A percentile compares a stretch with the other conserved stretches of the same genome.
These are phyloP conservation scores for Erysimum cheiranthoides DNA, from an alignment of 345 rosid species.

Conservation along the genomic window DNA sequence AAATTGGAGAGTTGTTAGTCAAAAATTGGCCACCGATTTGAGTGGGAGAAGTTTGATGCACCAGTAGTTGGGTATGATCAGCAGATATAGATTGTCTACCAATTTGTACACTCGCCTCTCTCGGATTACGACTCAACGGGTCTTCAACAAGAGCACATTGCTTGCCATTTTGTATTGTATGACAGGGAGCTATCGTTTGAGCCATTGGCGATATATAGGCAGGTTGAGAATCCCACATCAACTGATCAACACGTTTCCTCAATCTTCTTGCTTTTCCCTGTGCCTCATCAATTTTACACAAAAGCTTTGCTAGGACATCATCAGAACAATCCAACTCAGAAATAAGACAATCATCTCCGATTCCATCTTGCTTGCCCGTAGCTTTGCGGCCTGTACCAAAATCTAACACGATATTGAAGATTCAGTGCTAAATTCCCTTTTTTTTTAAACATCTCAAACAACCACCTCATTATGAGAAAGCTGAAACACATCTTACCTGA, in stretches of 20 bases:
- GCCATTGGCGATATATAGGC: conserved; percentile 16
- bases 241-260: conserved; percentile 63
- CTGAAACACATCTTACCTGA: conserved; percentile 33
- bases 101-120: conserved; percentile 33
- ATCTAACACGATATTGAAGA: background rate
- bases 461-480: conserved; percentile 4
- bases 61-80: conserved; percentile 30
- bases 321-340: conserved; percentile 52
- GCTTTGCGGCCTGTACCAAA: conserved; percentile 48
- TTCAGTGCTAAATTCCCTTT: conserved; percentile 7
- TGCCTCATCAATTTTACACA: conserved; percentile 60
- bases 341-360: conserved; percentile 50
- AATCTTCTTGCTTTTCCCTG: conserved; percentile 49
- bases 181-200: conserved; percentile 13
- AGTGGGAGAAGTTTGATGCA: conserved; percentile 46
- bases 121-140: conserved; percentile 18
- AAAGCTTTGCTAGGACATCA: conserved; percentile 53
- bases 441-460: conserved; percentile 22
- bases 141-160: conserved; percentile 31
- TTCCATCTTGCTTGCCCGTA: conserved; percentile 42
- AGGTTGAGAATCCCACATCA: conserved; percentile 55
- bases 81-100: conserved; percentile 47
- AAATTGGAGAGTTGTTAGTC: conserved; percentile 40
- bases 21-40: conserved; percentile 29
- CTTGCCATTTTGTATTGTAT: conserved; percentile 3